Conservation (phyloP, 371 early-diverging fungal genomes). For the Dentiscutata heterogama region DNA sequence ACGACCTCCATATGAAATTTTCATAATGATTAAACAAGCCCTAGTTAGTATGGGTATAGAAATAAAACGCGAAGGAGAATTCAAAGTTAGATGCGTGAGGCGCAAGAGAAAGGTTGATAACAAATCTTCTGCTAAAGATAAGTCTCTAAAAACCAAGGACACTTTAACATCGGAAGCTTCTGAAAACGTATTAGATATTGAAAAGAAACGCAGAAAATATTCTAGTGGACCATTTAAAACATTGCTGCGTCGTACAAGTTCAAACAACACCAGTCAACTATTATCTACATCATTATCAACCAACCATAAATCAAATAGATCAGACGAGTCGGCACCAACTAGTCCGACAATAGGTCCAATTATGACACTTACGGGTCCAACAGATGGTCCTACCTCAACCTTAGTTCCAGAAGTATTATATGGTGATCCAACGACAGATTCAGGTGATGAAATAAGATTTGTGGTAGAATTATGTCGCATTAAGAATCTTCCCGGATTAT, state of each 20-base stretch:
- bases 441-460: constrained; percentile 85
- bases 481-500: constrained; percentile 89
- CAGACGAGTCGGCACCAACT: constrained; percentile 43
- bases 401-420: constrained; percentile 78
- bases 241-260: constrained; percentile 43
- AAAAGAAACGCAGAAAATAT: constrained; percentile 42
- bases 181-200: constrained; percentile 40
- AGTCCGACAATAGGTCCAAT: constrained; percentile 52
- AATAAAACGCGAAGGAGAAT: constrained; percentile 76
- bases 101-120: constrained; percentile 57
- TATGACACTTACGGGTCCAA: constrained; percentile 38
- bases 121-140: not conserved
- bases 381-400: not conserved
- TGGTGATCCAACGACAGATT: constrained; percentile 90
- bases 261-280: constrained; percentile 12
- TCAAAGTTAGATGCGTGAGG: constrained; percentile 77
- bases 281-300: not conserved
- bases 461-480: constrained; percentile 90
- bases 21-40: constrained; percentile 73
- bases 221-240: constrained; percentile 40
- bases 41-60: constrained; percentile 76
- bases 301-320: not conserved
- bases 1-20: constrained; percentile 74
- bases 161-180: constrained; percentile 38
- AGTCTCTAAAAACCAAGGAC: not conserved